A percentile compares a stretch with the other conserved stretches of the same genome.
phyloP scores from a whole-genome alignment of 805 yeast species.

The Tetrapisispora nanseiensis region DNA sequence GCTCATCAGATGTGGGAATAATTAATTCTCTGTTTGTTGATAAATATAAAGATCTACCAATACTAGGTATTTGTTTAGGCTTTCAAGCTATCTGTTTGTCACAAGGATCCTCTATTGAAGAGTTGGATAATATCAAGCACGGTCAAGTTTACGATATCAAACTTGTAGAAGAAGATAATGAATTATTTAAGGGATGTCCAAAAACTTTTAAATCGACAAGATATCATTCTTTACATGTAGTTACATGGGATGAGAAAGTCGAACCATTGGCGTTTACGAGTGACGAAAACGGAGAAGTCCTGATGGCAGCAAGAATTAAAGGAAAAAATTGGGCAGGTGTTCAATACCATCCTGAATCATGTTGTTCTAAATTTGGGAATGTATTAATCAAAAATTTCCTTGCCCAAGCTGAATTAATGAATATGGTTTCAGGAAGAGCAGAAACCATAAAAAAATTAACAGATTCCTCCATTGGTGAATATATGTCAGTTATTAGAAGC shows the following conservation, averaged over 20 bases:
- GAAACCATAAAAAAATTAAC: slow-evolving; percentile 4
- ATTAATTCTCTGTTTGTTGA: slow-evolving; percentile 46
- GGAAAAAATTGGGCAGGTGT: slow-evolving; percentile 75
- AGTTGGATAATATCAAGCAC: slow-evolving; percentile 57
- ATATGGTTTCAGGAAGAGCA: slow-evolving; percentile 15
- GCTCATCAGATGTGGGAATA: slow-evolving; percentile 57
- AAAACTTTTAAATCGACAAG: slow-evolving; percentile 57
- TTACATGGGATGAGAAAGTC: slow-evolving; percentile 26
- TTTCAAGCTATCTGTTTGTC: slow-evolving; percentile 70
- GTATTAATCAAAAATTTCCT: slow-evolving; percentile 50
- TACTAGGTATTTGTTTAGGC: slow-evolving; percentile 88
- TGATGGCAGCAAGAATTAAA: slow-evolving; percentile 74
- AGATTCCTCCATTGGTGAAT: background rate
- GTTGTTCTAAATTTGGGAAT: slow-evolving; percentile 66
- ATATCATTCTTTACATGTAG: slow-evolving; percentile 74
- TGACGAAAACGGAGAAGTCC: slow-evolving; percentile 35
- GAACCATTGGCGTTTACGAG: slow-evolving; percentile 53
- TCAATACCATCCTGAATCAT: slow-evolving; percentile 95
- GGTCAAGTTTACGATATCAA: slow-evolving; percentile 66
- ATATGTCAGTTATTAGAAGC: slow-evolving; percentile 5
- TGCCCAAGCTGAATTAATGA: slow-evolving; percentile 17
- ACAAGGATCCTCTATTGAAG: slow-evolving; percentile 46
- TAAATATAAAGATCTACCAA: slow-evolving; percentile 38
- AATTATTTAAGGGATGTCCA: slow-evolving; percentile 36
- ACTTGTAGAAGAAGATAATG: slow-evolving; percentile 7